phyloP scores from a whole-genome alignment of 2,329 filamentous ascomycete genomes.

The Monilinia fructigena region DNA sequence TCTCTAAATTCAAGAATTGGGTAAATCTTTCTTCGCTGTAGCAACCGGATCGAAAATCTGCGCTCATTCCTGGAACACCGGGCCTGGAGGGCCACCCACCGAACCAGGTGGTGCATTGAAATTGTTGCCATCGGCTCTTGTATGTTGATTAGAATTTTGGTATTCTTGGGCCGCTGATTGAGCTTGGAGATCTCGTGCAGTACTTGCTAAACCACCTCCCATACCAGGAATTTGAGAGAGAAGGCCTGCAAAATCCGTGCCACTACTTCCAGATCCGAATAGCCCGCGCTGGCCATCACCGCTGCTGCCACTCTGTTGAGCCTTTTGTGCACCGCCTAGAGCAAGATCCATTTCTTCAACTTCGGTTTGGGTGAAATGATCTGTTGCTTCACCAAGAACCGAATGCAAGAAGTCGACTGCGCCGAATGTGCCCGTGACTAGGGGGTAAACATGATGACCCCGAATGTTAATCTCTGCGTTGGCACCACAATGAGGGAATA shows the following conservation, averaged over 20 bases:
- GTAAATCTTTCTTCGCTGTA: slow-evolving; percentile 81
- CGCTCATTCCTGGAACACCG: slow-evolving; percentile 71
- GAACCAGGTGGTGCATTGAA: slow-evolving; percentile 35
- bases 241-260: slow-evolving; percentile 65
- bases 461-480: slow-evolving; percentile 63
- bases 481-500: slow-evolving; percentile 73
- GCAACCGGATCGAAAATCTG: slow-evolving; percentile 78
- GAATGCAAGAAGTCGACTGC: slow-evolving; percentile 84
- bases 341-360: slow-evolving; percentile 77
- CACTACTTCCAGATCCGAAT: slow-evolving; percentile 41
- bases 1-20: slow-evolving; percentile 93
- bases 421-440: slow-evolving; percentile 75
- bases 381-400: slow-evolving; percentile 69
- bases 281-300: slow-evolving; percentile 42
- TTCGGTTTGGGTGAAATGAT: slow-evolving; percentile 82
- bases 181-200: slow-evolving; percentile 63
- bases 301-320: slow-evolving; percentile 37
- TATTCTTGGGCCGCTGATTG: slow-evolving; percentile 63
- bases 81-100: slow-evolving; percentile 46
- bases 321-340: slow-evolving; percentile 59
- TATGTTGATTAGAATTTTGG: slow-evolving; percentile 46
- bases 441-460: slow-evolving; percentile 67
- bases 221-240: slow-evolving; percentile 72
- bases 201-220: slow-evolving; percentile 62
- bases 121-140: slow-evolving; percentile 40